These are phyloP conservation scores for Mayamaea pseudoterrestris DNA, from an alignment of 108 stramenopile species.

Conservation along the genomic window DNA sequence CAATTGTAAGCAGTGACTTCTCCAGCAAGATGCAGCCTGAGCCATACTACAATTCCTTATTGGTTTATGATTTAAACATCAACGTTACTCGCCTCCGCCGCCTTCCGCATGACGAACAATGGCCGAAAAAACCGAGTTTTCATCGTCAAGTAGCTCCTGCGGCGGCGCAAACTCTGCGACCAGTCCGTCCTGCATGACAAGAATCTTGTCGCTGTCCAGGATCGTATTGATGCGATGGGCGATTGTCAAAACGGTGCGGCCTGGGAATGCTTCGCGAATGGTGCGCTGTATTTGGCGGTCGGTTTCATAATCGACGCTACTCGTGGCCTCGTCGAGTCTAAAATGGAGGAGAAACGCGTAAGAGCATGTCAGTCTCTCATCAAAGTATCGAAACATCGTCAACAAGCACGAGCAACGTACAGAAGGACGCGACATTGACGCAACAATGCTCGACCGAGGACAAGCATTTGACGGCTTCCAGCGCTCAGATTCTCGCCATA, in stretches of 20 bases:
- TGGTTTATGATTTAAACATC: too few relatives aligned
- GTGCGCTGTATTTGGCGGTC: conserved; percentile 83
- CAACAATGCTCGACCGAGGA: conserved; percentile 86
- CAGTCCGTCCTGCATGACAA: conserved; percentile 88
- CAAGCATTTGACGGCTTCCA: conserved; percentile 91
- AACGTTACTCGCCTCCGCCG: too few relatives aligned
- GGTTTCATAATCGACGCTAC: conserved; percentile 80
- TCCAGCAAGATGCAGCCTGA: too few relatives aligned
- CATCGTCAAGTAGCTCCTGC: too few relatives aligned
- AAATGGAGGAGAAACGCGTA: too few relatives aligned
- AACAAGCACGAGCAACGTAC: too few relatives aligned
- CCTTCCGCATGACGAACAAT: too few relatives aligned
- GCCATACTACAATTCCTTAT: too few relatives aligned
- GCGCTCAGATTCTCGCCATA: conserved; percentile 86
- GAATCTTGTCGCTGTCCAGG: conserved; percentile 84
- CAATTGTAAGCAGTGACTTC: too few relatives aligned
- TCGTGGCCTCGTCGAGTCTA: conserved; percentile 94
- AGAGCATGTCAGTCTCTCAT: too few relatives aligned
- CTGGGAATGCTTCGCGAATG: conserved; percentile 52
- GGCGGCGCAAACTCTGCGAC: conserved; percentile 77
- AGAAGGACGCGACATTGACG: conserved; percentile 61
- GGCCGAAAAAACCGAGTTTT: too few relatives aligned
- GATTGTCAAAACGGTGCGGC: conserved; percentile 75
- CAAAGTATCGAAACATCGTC: too few relatives aligned
- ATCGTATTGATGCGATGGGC: conserved; percentile 95